Base-by-base conservation (phyloP, 1,284 basidiomycete genomes). In the Boletellus deceptivus region DNA sequence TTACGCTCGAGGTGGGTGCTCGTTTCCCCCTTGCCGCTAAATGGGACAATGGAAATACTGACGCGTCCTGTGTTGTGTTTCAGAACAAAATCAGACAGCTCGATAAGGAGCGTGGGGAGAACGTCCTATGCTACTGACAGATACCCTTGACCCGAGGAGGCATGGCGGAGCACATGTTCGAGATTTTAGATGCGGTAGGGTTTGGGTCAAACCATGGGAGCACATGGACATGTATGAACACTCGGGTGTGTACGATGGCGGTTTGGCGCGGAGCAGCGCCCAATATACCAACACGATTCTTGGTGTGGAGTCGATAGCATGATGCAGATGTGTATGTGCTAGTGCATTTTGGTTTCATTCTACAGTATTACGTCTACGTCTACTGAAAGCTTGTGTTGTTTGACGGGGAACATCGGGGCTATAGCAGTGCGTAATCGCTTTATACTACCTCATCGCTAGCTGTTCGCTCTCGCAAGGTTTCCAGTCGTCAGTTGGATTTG, bases 1-100 rank as follows among this genome's bases (percentile, higher is more conserved):
- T 79, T 52, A 80, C 84, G 6, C 74, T 94, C 5, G 91, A 93
- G 77, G 78, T 78, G 45, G 25, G 65, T 46, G 6, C 3, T 31
- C 2, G 1, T 10, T 22, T 20, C 40, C 5, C 13, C 9, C 20
- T 31, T 16, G n/a, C 24, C 8, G 22, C 11, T 29, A 10, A 17
- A 42, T 6, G 9, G 18, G 13, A 11, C 20, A 8, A 31, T 18
- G 13, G 22, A 7, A n/a, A 27, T 9, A 20, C 18, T 45, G 25
- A 49, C 29, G 20, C 4, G 17, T 14, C 4, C 25, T 31, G 17
- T 3, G 6, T 18, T 36, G 37, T 3, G 1, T 40, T 11, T 0
- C 13, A 57, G 56, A 45, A 48, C 20, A 60, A 58, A 9, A 56
- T 58, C 18, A 55, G 46, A 39, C 59, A 56, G 9, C 56, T 61